Evolutionary conservation across 2,329 filamentous ascomycete species (phyloP).

Genomic region (Scortechinia acanthostroma): DNA sequence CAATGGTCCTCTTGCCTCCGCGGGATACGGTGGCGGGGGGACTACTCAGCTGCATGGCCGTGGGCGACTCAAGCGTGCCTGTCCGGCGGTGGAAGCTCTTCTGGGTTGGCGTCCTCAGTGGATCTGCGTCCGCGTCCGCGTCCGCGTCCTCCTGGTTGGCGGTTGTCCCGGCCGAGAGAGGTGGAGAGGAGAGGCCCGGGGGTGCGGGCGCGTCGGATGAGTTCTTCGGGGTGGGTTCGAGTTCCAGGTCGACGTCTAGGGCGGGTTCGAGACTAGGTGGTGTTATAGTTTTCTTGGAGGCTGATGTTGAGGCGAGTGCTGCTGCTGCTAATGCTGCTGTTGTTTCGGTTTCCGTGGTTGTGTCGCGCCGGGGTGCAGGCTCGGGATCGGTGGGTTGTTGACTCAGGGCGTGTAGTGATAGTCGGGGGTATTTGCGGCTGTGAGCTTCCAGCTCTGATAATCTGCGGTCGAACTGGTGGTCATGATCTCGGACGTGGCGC

Average conservation of each 20-base stretch:
- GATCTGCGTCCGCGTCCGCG: conserved; percentile 7
- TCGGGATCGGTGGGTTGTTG: too few species aligned
- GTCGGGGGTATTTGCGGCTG: conserved; percentile 20
- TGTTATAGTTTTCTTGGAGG: background rate
- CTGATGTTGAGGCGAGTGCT: background rate
- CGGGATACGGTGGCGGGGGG: conserved; percentile 17
- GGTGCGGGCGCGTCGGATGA: too few species aligned
- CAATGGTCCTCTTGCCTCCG: background rate
- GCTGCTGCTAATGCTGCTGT: background rate
- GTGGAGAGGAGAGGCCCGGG: background rate
- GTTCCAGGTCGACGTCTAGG: background rate
- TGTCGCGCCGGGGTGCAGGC: too few species aligned
- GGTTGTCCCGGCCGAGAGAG: background rate
- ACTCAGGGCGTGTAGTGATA: too few species aligned
- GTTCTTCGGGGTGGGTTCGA: background rate
- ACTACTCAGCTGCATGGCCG: conserved; percentile 24
- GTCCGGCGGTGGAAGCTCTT: conserved; percentile 5
- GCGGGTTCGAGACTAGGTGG: background rate
- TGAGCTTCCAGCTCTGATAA: conserved; percentile 28
- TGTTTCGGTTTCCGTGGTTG: too few species aligned
- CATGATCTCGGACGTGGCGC: conserved; percentile 21
- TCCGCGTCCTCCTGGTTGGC: conserved; percentile 3
- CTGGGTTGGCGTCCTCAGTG: conserved; percentile 11
- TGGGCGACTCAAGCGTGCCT: conserved; percentile 12
- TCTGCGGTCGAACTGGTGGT: conserved; percentile 26